Base-by-base conservation (phyloP, 2,329 filamentous ascomycete species). In the Aspergillus viridinutans region DNA sequence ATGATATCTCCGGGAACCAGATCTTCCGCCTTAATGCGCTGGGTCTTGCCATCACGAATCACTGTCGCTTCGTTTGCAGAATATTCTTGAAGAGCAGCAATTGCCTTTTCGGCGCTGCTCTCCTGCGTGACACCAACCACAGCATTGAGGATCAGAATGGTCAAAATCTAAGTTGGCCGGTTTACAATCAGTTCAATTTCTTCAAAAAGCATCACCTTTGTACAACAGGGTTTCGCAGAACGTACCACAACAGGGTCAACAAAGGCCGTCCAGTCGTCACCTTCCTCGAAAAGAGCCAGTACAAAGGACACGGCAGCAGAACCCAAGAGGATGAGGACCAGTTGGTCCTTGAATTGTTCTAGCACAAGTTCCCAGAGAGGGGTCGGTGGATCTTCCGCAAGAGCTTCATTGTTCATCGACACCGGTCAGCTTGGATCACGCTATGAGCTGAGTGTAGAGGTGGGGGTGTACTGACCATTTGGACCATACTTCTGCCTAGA, bases 321-420 rank as follows among this genome's bases (percentile, higher is more conserved):
- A 54, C 86, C 94, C 51, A 99, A 84, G 23, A 99, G 83, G 67
- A 99, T 99, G 54, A 99, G 84, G 65, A 99, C 94, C 50, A 99
- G 85, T 76, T 99, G 94, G 73, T 99, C 94, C 78, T 99, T 97
- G 83, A 99, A 99, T 75, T 99, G 94, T 78, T 99, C 94, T 58
- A 99, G 83, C 55, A 99, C 90, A 61, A 99, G 87, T 77, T 97
- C 85, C 94, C 93, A 99, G 50, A 99, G 74, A 42, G 94, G 94
- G 32, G 94, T 99, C 3, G 94, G 92, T 54, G 94, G 94, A 64
- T 99, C 94, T 79, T 99, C 94, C 49, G 85, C 83, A 55, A 90
- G 81, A 56, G 87, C 87, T 90, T 58, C 54, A 55, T 21, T 50
- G 25, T 28, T 14, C n/a, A 49, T 54, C 38, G 45, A 52, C 47